These are phyloP conservation scores for Barbatosphaeria neglecta DNA, from an alignment of 495 filamentous ascomycete genomes.

Conservation along the genomic window DNA sequence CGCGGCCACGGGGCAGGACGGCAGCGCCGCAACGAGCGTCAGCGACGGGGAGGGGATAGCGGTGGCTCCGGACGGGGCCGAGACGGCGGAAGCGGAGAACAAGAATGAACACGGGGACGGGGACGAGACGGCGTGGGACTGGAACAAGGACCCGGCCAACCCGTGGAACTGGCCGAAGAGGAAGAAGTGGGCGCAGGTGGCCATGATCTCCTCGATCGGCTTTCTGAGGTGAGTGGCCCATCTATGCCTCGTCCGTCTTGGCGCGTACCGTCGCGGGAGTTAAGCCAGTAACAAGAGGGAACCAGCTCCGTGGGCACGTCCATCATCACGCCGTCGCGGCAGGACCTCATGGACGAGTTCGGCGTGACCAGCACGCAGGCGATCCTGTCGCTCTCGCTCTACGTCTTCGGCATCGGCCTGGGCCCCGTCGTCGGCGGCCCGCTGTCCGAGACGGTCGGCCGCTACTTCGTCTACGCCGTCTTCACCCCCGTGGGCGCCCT, in stretches of 20 bases:
- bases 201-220: constrained; percentile 33
- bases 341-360: constrained; percentile 33
- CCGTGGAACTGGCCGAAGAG: constrained; percentile 48
- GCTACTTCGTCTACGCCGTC: constrained; percentile 40
- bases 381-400: constrained; percentile 43
- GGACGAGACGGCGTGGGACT: constrained; percentile 3
- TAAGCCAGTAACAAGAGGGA: too few relatives aligned
- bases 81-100: background rate
- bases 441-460: constrained; percentile 44
- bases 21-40: too few relatives aligned
- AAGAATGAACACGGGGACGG: background rate
- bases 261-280: too few relatives aligned
- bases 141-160: constrained; percentile 44
- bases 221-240: constrained; percentile 24
- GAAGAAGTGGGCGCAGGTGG: constrained; percentile 34
- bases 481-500: constrained; percentile 41
- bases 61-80: background rate
- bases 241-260: background rate
- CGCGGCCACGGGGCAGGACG: too few relatives aligned
- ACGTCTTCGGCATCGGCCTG: constrained; percentile 44
- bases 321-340: constrained; percentile 36
- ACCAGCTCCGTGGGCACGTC: constrained; percentile 44
- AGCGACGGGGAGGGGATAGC: too few relatives aligned
- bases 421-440: constrained; percentile 50
- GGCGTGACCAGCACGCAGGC: constrained; percentile 36